Evolutionary conservation across 306 rosid species (phyloP).

Genomic region (Nissolia schottii): DNA sequence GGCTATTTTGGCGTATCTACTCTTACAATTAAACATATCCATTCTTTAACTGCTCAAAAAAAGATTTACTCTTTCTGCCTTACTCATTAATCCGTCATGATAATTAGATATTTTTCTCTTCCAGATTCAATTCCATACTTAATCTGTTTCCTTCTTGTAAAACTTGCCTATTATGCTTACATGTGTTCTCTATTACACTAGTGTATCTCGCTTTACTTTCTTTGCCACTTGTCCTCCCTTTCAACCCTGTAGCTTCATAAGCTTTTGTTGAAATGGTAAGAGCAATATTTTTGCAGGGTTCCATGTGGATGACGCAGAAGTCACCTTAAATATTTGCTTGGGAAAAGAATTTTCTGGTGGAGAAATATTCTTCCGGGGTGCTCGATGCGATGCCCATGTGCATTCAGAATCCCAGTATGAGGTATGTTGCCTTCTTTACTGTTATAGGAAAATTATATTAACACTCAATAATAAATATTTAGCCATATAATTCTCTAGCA

Average conservation of each 20-base stretch:
- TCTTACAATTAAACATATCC: not conserved
- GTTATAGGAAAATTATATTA: not conserved
- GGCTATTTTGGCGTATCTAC: not conserved
- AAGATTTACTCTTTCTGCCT: not conserved
- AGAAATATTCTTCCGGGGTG: constrained; percentile 83
- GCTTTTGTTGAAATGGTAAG: constrained; percentile 29
- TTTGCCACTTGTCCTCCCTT: not conserved
- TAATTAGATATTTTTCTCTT: not conserved
- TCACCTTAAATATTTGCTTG: constrained; percentile 87
- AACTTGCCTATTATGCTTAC: not conserved
- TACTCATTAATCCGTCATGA: not conserved
- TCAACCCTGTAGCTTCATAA: constrained; percentile 2
- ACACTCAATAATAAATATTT: not conserved
- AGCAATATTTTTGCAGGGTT: constrained; percentile 62
- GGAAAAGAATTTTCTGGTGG: constrained; percentile 87
- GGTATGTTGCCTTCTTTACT: constrained; percentile 41
- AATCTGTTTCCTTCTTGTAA: not conserved
- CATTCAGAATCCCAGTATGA: constrained; percentile 56
- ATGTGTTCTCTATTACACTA: not conserved
- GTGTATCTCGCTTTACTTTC: not conserved
- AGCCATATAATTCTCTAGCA: constrained; percentile 2
- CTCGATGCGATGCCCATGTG: constrained; percentile 89
- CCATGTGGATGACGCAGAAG: constrained; percentile 96
- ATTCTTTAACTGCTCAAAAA: not conserved
- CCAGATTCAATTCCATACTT: constrained; percentile 5